Evolutionary conservation across 2,329 filamentous ascomycete species (phyloP), one percentile per base, ranked within the genome.

Genomic region (Apiospora phragmitis): DNA sequence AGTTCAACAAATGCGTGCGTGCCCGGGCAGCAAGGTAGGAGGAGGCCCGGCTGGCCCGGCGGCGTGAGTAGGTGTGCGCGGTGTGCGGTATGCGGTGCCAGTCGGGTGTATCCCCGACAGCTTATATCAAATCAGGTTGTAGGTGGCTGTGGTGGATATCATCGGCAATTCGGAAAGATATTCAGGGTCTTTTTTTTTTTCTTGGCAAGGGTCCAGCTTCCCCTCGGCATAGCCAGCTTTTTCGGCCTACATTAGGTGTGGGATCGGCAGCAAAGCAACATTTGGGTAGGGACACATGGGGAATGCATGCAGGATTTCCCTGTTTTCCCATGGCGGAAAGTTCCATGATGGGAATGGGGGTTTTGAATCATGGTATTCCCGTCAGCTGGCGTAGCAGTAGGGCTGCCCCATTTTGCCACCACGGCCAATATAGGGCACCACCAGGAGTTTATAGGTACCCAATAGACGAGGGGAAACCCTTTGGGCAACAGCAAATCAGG

Each of bases 111-210:
- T 14, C 55, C 55, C 55, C 55, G 55, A 62, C 18, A n/a, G 32
- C 18, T 38, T 38, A 38, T 32, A 55, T 35, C 32, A 62, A 62
- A 62, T 62, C 32, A 62, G 55, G 55, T 38, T 38, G 18, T 6
- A 14, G 21, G 29, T 55, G 49, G 14, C 12, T 29, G 55, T 12
- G 29, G 55, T 62, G 55, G 55, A 11, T 62, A 62, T 62, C 55
- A 9, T 62, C 55, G 55, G 55, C 55, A 62, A 62, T 38, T 62
- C 55, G 55, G 55, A 14, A 62, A 38, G 55, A 62, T 38, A 32
- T 62, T 62, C 55, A 62, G 55, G 55, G 55, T 62, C 55, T 62
- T 51, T 51, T 51, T 55, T 62, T 38, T 38, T 26, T 35, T 62
- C 32, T 62, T 62, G 29, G 55, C 55, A 62, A 62, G 55, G 55